These are phyloP conservation scores for Populus alba DNA, from an alignment of 345 rosid genomes.

Conservation along the genomic window DNA sequence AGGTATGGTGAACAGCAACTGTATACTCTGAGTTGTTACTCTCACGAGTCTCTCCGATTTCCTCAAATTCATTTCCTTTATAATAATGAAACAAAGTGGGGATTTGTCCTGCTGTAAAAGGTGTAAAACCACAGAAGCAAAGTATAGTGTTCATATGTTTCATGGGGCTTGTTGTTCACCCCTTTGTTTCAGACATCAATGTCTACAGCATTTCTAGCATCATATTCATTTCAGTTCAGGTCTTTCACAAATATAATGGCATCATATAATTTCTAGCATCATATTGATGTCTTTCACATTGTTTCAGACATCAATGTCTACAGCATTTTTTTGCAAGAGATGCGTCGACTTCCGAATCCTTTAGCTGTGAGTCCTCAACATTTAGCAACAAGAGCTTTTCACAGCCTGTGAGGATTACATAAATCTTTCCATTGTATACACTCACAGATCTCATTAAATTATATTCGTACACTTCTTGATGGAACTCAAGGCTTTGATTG, in stretches of 20 bases:
- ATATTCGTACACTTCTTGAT: too few relatives aligned
- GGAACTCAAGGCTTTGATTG: too few relatives aligned
- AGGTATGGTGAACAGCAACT: neutral
- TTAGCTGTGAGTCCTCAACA: too few relatives aligned
- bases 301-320: too few relatives aligned
- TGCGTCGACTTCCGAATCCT: too few relatives aligned
- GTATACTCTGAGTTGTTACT: neutral
- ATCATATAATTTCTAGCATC: too few relatives aligned
- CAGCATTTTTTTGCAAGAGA: too few relatives aligned
- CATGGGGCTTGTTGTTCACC: neutral
- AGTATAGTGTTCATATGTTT: neutral
- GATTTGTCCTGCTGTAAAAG: neutral
- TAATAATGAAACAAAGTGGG: neutral
- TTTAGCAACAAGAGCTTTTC: too few relatives aligned
- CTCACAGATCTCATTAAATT: too few relatives aligned
- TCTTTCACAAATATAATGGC: neutral
- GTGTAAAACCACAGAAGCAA: neutral
- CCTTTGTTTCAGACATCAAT: neutral
- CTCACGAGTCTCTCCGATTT: neutral
- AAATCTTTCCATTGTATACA: too few relatives aligned
- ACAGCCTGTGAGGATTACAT: too few relatives aligned
- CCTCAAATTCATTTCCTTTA: neutral
- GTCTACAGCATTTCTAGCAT: neutral
- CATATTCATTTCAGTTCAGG: neutral
- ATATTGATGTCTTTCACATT: too few relatives aligned